A percentile compares a stretch with the other conserved stretches of the same genome.
Evolutionary conservation across 2,329 filamentous ascomycete species (phyloP).

Genomic region (Amauroascus verrucosus): DNA sequence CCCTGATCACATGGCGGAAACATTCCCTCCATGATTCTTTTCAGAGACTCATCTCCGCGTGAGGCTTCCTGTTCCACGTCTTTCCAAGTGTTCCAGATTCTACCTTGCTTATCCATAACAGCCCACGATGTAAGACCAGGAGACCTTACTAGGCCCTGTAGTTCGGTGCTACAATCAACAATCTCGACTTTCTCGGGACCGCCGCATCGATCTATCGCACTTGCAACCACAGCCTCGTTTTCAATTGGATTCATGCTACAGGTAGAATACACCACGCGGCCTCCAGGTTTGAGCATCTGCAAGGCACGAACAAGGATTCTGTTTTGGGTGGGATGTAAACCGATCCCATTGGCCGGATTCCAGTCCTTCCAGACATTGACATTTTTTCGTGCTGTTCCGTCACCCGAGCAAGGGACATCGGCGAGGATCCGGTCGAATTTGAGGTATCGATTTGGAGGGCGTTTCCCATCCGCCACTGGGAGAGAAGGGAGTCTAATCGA

Average conservation of each 20-base stretch:
- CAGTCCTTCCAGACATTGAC: constrained; percentile 90
- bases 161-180: constrained; percentile 67
- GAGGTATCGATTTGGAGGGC: constrained; percentile 58
- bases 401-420: constrained; percentile 93
- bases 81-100: constrained; percentile 70
- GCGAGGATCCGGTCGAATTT: constrained; percentile 96
- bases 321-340: constrained; percentile 75
- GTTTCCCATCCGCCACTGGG: constrained; percentile 43
- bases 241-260: constrained; percentile 98
- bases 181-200: constrained; percentile 72
- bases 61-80: constrained; percentile 61
- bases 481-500: constrained; percentile 71
- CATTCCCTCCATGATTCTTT: constrained; percentile 67
- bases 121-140: constrained; percentile 74
- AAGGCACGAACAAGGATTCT: constrained; percentile 84
- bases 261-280: constrained; percentile 91
- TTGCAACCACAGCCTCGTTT: constrained; percentile 84
- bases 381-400: constrained; percentile 91
- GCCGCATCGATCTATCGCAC: constrained; percentile 82
- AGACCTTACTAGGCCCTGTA: constrained; percentile 65
- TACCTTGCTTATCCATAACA: constrained; percentile 76
- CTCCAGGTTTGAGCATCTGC: constrained; percentile 92
- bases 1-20: constrained; percentile 57
- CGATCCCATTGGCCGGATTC: constrained; percentile 76
- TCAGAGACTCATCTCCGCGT: constrained; percentile 49